These are phyloP conservation scores for Trapa incisa DNA, from an alignment of 345 rosid species.

Conservation along the genomic window DNA sequence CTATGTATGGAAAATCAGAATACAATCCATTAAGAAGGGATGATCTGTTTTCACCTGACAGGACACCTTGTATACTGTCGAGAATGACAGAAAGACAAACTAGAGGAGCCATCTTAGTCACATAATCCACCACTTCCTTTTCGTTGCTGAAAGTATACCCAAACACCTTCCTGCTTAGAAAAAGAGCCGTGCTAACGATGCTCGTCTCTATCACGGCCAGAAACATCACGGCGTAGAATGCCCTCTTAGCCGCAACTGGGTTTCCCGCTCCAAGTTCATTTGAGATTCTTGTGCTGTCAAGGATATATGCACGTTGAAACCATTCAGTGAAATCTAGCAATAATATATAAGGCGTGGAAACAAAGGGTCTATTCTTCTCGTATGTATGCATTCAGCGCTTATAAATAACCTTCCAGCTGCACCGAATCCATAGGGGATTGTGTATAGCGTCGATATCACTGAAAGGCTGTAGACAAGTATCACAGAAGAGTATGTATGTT, in stretches of 20 bases:
- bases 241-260: constrained; percentile 31
- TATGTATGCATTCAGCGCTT: neutral
- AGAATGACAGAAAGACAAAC: constrained; percentile 45
- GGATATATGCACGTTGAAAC: neutral
- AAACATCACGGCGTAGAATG: constrained; percentile 31
- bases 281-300: constrained; percentile 64
- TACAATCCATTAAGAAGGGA: neutral
- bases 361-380: too few species aligned
- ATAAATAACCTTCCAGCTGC: constrained; percentile 49
- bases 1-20: too few species aligned
- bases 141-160: constrained; percentile 66
- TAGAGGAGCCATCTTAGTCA: constrained; percentile 60
- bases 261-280: constrained; percentile 80
- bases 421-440: constrained; percentile 50
- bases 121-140: constrained; percentile 54
- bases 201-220: constrained; percentile 25
- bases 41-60: constrained; percentile 37
- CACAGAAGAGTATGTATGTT: neutral
- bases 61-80: constrained; percentile 50
- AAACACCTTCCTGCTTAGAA: constrained; percentile 30
- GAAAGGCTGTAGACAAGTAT: constrained; percentile 26
- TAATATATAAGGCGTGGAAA: too few species aligned
- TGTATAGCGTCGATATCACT: constrained; percentile 31
- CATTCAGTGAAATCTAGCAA: neutral
- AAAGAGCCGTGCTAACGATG: constrained; percentile 28